Conservation (phyloP, 495 filamentous ascomycete species). For the Aspergillus carlsbadensis region DNA sequence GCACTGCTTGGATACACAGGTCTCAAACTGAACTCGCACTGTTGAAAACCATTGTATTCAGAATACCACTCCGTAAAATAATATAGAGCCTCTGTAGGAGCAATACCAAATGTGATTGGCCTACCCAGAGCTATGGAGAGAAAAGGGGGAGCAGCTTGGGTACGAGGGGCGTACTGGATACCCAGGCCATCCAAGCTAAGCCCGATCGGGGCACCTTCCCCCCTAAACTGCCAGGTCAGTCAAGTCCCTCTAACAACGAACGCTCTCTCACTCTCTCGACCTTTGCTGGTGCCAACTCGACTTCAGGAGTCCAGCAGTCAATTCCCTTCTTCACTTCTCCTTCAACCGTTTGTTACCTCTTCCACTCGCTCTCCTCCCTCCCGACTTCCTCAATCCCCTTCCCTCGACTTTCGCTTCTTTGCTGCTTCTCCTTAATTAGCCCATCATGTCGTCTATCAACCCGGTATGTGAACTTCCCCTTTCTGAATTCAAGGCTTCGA, state of each 20-base stretch:
- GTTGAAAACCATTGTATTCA: background rate
- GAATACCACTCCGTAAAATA: slow-evolving; percentile 9
- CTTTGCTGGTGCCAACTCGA: slow-evolving; percentile 18
- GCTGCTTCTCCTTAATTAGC: slow-evolving; percentile 24
- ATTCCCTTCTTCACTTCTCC: slow-evolving; percentile 19
- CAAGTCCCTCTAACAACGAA: slow-evolving; percentile 1
- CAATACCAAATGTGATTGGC: slow-evolving; percentile 6
- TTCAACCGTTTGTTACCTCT: slow-evolving; percentile 17
- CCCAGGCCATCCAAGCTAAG: slow-evolving; percentile 13
- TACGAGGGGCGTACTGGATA: slow-evolving; percentile 11
- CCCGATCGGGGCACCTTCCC: slow-evolving; percentile 12
- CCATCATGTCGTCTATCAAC: slow-evolving; percentile 62
- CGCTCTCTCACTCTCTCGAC: slow-evolving; percentile 18
- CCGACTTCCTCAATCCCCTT: slow-evolving; percentile 10
- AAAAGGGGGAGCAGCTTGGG: slow-evolving; percentile 16
- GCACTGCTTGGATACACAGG: slow-evolving; percentile 11
- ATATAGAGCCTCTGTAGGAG: slow-evolving; percentile 10
- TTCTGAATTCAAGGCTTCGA: slow-evolving; percentile 34
- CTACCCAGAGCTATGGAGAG: slow-evolving; percentile 1
- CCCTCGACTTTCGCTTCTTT: slow-evolving; percentile 16
- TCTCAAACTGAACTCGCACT: background rate
- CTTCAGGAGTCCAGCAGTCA: slow-evolving; percentile 28
- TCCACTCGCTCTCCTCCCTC: slow-evolving; percentile 23
- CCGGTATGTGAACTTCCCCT: slow-evolving; percentile 54
- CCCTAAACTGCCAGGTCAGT: slow-evolving; percentile 21